A percentile compares a stretch with the other conserved stretches of the same genome.
phyloP scores from a whole-genome alignment of 805 yeast species.

The Suhomyces prunicola region DNA sequence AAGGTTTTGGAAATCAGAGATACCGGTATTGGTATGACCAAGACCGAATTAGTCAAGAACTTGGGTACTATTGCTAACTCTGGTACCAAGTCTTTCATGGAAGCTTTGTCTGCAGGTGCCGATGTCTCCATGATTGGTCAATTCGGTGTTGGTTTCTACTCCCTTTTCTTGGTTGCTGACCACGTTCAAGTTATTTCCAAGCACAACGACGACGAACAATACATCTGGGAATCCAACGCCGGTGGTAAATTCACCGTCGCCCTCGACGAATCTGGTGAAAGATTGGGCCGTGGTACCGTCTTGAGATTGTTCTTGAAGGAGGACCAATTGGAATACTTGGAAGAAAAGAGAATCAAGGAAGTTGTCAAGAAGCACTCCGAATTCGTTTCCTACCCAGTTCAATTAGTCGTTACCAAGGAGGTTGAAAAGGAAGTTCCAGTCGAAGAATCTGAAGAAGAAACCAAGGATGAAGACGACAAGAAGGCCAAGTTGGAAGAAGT shows the following conservation, averaged over 20 bases:
- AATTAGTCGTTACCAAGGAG: conserved; percentile 96
- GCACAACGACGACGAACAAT: conserved; percentile 98
- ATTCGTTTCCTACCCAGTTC: conserved; percentile 98
- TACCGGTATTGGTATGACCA: conserved; percentile 99
- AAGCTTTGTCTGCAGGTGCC: conserved; percentile 98
- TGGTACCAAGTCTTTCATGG: conserved; percentile 99
- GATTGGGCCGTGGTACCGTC: conserved; percentile 90
- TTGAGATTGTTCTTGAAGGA: conserved; percentile 96
- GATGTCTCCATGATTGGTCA: conserved; percentile 99
- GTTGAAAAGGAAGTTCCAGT: conserved; percentile 96
- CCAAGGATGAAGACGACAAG: conserved; percentile 51
- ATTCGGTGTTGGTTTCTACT: conserved; percentile 99
- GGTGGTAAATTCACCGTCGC: conserved; percentile 99
- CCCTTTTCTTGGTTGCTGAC: conserved; percentile 98
- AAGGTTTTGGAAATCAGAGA: conserved; percentile 96
- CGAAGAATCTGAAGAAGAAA: conserved; percentile 58
- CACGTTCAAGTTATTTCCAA: conserved; percentile 97
- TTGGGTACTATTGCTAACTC: conserved; percentile 99
- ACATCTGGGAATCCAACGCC: conserved; percentile 99
- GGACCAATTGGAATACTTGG: conserved; percentile 97
- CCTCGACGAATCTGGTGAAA: conserved; percentile 82
- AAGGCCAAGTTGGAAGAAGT: conserved; percentile 76
- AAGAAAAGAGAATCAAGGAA: conserved; percentile 99
- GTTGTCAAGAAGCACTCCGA: conserved; percentile 99
- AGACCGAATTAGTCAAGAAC: conserved; percentile 97